Evolutionary conservation across 805 yeast genomes (phyloP).

Genomic region (Sungouiozyma ichnusensis): DNA sequence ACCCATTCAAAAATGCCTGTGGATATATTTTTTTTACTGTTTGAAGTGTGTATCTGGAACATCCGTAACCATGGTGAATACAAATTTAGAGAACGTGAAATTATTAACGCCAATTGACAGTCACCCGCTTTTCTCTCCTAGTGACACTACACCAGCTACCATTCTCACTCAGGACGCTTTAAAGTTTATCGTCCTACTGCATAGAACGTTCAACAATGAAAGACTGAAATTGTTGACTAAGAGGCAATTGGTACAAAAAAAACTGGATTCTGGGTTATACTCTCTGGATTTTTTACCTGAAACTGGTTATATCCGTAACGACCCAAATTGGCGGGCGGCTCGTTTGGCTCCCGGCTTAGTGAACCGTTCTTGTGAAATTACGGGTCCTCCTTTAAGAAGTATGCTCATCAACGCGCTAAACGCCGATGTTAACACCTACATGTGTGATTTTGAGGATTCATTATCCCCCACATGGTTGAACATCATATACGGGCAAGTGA

Average conservation of each 20-base stretch:
- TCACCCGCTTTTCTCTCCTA: conserved; percentile 25
- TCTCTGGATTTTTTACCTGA: conserved; percentile 54
- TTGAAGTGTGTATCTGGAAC: no score
- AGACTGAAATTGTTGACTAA: conserved; percentile 50
- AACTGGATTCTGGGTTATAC: conserved; percentile 49
- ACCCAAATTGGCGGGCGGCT: conserved; percentile 68
- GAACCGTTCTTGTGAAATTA: conserved; percentile 70
- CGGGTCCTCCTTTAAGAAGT: conserved; percentile 78
- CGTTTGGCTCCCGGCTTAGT: conserved; percentile 61
- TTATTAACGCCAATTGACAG: conserved; percentile 27
- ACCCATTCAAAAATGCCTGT: no score
- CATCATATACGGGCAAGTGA: conserved; percentile 72
- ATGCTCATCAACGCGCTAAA: conserved; percentile 78
- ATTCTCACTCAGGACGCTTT: conserved; percentile 38
- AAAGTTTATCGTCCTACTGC: conserved; percentile 60
- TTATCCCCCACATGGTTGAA: conserved; percentile 78
- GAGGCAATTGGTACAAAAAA: conserved; percentile 50
- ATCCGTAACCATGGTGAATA: conserved; percentile 21
- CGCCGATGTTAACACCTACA: conserved; percentile 68
- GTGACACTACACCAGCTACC: conserved; percentile 32
- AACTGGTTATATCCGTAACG: conserved; percentile 59
- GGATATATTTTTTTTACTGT: no score
- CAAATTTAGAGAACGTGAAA: conserved; percentile 28
- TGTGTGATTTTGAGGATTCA: conserved; percentile 82
- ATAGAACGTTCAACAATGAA: conserved; percentile 56